Evolutionary conservation across 306 rosid species (phyloP).

Genomic region (Quercus glauca): DNA sequence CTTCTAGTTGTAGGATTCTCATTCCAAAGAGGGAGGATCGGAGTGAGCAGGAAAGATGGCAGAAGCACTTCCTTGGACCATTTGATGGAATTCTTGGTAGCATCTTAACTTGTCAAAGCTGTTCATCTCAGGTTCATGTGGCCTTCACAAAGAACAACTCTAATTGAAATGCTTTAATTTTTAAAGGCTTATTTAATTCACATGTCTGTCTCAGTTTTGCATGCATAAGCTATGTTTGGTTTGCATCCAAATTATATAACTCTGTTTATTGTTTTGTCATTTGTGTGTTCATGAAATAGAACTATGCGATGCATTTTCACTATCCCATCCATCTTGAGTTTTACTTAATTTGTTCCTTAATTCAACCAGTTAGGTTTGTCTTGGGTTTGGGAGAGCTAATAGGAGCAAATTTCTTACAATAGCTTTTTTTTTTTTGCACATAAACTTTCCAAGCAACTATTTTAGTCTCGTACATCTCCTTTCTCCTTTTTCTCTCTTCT

Average conservation of each 20-base stretch:
- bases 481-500: not conserved
- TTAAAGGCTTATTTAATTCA: not conserved
- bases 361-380: not conserved
- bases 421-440: not conserved
- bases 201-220: not conserved
- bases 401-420: not conserved
- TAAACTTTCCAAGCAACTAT: not conserved
- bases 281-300: not conserved
- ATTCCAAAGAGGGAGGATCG: constrained; percentile 40
- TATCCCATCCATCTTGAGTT: not conserved
- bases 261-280: not conserved
- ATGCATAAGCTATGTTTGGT: not conserved
- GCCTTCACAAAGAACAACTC: constrained; percentile 19
- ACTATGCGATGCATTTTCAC: not conserved
- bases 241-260: not conserved
- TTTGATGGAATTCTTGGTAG: constrained; percentile 93
- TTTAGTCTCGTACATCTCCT: not conserved
- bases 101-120: constrained; percentile 77
- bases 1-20: constrained; percentile 61
- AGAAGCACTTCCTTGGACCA: constrained; percentile 69
- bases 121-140: constrained; percentile 71
- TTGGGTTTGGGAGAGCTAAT: not conserved
- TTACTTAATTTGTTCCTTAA: not conserved
- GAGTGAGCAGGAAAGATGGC: constrained; percentile 77
- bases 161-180: not conserved